Evolutionary conservation across 2,329 filamentous ascomycete genomes (phyloP), one percentile per base, ranked within the genome.

Genomic region (Claviceps africana): DNA sequence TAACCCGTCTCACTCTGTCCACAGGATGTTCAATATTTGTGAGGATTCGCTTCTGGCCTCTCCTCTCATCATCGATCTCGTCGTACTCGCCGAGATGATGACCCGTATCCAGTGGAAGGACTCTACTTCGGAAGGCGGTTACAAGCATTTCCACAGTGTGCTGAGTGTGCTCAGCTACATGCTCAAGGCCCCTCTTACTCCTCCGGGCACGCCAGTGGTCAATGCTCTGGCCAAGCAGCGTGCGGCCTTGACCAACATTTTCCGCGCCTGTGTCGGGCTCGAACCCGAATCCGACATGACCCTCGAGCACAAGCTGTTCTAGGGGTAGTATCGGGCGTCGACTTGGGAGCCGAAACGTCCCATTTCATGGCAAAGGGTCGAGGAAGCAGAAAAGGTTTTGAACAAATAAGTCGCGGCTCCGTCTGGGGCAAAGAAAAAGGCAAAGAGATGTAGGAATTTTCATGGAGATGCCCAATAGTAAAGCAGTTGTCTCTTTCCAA

Each of bases 241-340:
- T 60, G 85, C 82, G 59, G 90, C 90, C 44, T 71, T 98, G 68
- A 93, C 87, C 70, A 98, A 98, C 77, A 96, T 98, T 72, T 95
- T 98, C 83, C 89, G 91, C 64, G 93, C 93, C 58, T 97, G 91
- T 65, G 85, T 98, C 62, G 93, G 93, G 58, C 80, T 98, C 55
- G 88, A 96, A 78, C 93, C 93, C 17, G 93, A 98, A 79, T 93
- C 85, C 53, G 93, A 98, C 69, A 98, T 98, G 93, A 96, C 90
- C 42, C 80, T 97, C 51, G 93, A 98, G 79, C 91, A 97, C 77
- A 98, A 97, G 82, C 80, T 97, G 58, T 90, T 96, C 67, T 87
- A 79, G 69, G 54, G 43, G 40, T n/a, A n/a, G 19, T 25, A 11
- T 11, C 2, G 10, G 40, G 30, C 7, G 44, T 35, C 11, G 15